These are phyloP conservation scores for Plectosphaerella sp. DNA, from an alignment of 2,329 filamentous ascomycete species.

Conservation along the genomic window DNA sequence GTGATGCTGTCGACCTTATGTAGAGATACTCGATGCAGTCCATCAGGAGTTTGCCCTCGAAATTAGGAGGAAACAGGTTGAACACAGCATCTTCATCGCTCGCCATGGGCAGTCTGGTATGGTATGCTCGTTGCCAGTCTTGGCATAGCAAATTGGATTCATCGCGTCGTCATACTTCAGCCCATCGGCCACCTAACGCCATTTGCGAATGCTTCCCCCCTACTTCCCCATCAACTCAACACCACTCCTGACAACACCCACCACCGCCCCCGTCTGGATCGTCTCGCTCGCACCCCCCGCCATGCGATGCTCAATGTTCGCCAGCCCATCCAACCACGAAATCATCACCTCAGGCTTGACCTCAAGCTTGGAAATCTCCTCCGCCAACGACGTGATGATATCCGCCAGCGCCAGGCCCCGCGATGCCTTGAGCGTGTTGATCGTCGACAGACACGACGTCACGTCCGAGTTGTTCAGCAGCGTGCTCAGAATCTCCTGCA, in stretches of 20 bases:
- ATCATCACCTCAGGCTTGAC: slow-evolving; percentile 85
- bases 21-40: too few relatives aligned
- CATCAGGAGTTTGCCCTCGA: too few relatives aligned
- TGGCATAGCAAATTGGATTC: background rate
- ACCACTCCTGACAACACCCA: slow-evolving; percentile 82
- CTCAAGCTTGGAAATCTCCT: slow-evolving; percentile 77
- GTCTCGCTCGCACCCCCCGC: slow-evolving; percentile 82
- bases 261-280: slow-evolving; percentile 88
- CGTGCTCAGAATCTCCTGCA: slow-evolving; percentile 77
- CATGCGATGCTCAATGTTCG: slow-evolving; percentile 88
- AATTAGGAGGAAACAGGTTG: too few relatives aligned
- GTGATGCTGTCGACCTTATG: too few relatives aligned
- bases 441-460: slow-evolving; percentile 79
- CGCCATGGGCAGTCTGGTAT: too few relatives aligned
- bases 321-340: slow-evolving; percentile 84
- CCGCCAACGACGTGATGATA: slow-evolving; percentile 80
- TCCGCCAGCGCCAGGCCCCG: slow-evolving; percentile 90
- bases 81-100: too few relatives aligned
- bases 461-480: slow-evolving; percentile 83
- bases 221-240: slow-evolving; percentile 62
- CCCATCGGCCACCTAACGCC: background rate
- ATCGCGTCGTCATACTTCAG: too few relatives aligned
- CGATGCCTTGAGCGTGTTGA: slow-evolving; percentile 80
- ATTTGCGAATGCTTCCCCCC: background rate
- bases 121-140: background rate